Evolutionary conservation across 345 rosid species (phyloP).

Genomic region (Reutealis trisperma): DNA sequence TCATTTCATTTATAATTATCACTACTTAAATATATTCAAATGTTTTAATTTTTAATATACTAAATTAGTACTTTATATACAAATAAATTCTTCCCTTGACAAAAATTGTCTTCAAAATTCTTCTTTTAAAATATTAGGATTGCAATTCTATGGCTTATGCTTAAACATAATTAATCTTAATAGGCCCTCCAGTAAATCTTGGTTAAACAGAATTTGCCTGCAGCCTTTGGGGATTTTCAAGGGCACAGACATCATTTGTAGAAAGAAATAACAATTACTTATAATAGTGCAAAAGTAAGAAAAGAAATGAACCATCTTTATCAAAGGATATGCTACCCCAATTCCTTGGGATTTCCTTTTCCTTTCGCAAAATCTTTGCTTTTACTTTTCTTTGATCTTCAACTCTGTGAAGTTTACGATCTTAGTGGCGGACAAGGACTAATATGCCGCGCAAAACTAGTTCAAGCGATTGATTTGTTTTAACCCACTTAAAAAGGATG

Average conservation of each 20-base stretch:
- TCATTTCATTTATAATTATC: too few relatives aligned
- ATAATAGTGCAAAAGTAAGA: neutral
- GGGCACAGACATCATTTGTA: neutral
- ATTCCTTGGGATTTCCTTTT: conserved; percentile 4
- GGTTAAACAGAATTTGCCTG: too few relatives aligned
- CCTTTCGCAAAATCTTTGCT: neutral
- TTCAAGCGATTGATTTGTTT: conserved; percentile 2
- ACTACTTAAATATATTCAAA: too few relatives aligned
- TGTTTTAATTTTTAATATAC: too few relatives aligned
- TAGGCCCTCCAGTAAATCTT: too few relatives aligned
- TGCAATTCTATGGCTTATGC: too few relatives aligned
- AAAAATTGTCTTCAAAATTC: too few relatives aligned
- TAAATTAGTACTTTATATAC: too few relatives aligned
- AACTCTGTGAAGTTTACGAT: neutral
- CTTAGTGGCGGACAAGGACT: conserved; percentile 8
- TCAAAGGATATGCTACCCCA: conserved; percentile 3
- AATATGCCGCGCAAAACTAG: conserved; percentile 1
- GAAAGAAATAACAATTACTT: neutral
- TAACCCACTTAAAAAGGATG: neutral
- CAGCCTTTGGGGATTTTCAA: neutral
- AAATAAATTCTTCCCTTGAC: too few relatives aligned
- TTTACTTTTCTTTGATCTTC: conserved; percentile 4
- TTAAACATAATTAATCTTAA: too few relatives aligned
- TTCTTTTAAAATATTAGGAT: too few relatives aligned
- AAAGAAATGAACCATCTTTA: conserved; percentile 17